These are phyloP conservation scores for Candida xiaguanensis DNA, from an alignment of 805 yeast species.

Conservation along the genomic window DNA sequence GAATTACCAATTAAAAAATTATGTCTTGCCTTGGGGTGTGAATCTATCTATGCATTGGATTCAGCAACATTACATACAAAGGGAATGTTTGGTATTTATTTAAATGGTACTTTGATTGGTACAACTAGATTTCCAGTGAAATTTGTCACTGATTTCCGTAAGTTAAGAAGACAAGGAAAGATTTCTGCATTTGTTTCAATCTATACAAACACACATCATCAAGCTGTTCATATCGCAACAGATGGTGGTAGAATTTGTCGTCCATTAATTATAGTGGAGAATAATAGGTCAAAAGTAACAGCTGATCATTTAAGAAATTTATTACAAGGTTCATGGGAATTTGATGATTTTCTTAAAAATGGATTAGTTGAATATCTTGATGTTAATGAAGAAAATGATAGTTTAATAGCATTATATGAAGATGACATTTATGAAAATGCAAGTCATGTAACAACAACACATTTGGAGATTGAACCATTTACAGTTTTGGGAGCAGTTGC, in stretches of 20 bases:
- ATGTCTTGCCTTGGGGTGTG: constrained; percentile 84
- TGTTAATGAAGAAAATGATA: constrained; percentile 96
- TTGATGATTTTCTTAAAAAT: constrained; percentile 81
- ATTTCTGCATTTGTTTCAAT: constrained; percentile 89
- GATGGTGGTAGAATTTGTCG: constrained; percentile 99
- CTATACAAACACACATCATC: constrained; percentile 83
- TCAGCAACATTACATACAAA: constrained; percentile 74
- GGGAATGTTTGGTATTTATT: constrained; percentile 79
- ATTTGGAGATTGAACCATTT: constrained; percentile 93
- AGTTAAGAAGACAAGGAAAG: constrained; percentile 76
- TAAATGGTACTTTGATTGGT: constrained; percentile 94
- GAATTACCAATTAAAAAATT: constrained; percentile 79
- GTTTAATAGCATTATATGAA: constrained; percentile 88
- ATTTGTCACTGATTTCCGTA: constrained; percentile 77
- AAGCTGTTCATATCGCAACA: constrained; percentile 94
- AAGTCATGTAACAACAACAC: constrained; percentile 56
- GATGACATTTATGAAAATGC: constrained; percentile 44
- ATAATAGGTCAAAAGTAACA: constrained; percentile 65
- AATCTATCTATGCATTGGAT: constrained; percentile 75
- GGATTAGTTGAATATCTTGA: constrained; percentile 95
- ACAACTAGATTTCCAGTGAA: constrained; percentile 81
- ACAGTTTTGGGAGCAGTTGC: constrained; percentile 92
- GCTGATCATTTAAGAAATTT: constrained; percentile 65
- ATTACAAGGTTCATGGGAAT: constrained; percentile 68
- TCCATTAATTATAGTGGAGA: constrained; percentile 80